Conservation (phyloP, 2,329 filamentous ascomycete genomes). For the Aspergillus sp. region DNA sequence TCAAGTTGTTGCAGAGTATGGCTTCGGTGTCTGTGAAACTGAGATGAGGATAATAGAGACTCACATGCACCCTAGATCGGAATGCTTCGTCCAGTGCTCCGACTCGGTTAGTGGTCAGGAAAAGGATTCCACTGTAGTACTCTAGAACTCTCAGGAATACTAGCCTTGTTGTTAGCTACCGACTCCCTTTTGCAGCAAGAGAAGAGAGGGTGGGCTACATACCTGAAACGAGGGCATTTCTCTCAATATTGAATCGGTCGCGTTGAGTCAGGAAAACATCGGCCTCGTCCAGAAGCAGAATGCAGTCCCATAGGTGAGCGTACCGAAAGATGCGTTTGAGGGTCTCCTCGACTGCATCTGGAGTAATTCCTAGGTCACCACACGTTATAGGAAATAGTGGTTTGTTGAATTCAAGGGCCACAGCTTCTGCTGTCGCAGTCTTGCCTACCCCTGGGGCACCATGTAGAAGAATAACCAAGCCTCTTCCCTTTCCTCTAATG, state of each 20-base stretch:
- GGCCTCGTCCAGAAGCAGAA: conserved; percentile 22
- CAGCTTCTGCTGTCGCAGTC: conserved; percentile 4
- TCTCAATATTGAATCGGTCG: conserved; percentile 9
- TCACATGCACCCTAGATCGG: conserved; percentile 7
- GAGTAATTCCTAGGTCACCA: conserved; percentile 48
- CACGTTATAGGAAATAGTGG: conserved; percentile 47
- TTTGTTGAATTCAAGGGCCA: neutral
- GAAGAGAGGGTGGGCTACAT: neutral
- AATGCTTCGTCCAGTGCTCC: conserved; percentile 9
- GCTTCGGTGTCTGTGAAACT: neutral
- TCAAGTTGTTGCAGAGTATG: conserved; percentile 1
- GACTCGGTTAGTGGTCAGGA: conserved; percentile 11
- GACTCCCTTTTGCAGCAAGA: neutral
- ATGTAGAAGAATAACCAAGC: conserved; percentile 5
- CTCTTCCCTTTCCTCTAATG: conserved; percentile 1
- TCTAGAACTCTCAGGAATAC: conserved; percentile 9
- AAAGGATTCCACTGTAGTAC: conserved; percentile 10
- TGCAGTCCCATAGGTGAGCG: conserved; percentile 35
- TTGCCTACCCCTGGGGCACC: conserved; percentile 10
- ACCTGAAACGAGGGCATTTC: conserved; percentile 26
- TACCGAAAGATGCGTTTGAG: conserved; percentile 47
- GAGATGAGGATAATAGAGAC: conserved; percentile 5
- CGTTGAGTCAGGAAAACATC: conserved; percentile 19
- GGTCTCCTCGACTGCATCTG: conserved; percentile 41
- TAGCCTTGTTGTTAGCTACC: neutral